Evolutionary conservation across 176 grass and related monocot species (phyloP), one percentile per base, ranked within the genome.

Genomic region (Zea mays): DNA sequence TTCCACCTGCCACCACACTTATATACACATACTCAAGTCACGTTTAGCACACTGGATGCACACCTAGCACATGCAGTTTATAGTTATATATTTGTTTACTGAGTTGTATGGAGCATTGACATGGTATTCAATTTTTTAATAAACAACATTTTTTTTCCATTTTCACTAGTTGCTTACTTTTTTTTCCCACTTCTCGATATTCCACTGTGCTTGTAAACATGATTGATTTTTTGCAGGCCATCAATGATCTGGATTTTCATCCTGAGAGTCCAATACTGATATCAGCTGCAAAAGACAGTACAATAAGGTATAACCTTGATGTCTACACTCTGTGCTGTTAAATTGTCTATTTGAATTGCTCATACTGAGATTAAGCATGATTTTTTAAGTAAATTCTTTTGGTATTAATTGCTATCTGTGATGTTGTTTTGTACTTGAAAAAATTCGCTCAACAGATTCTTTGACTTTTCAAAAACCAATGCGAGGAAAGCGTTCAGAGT

Each of bases 171-270:
- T 56, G 1, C 21, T 76, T 41, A 10, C 19, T 42, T 69, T 67
- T 51, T 17, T 39, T 83, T 66, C n/a, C 2, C 45, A 35, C 71
- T 48, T 15, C 34, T 43, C 2, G 3, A 42, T 43, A 69, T 62
- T 70, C 27, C 46, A 57, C 21, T 15, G 20, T 35, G 36, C 65
- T 33, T 10, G 17, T 75, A 75, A 71, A 62, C 12, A 76, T 80
- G 8, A 66, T 84, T 65, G 46, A 48, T 76, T 85, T 76, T 74
- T 83, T 92, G 87, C 90, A 98, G 96, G 89, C 96, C 36, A 85
- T 95, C 65, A 98, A 98, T 75, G 92, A 95, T 90, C 87, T 98
- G 64, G 96, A 94, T 98, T 98, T 98, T 77, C 96, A 95, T 76
- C 92, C 92, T 61, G 90, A 88, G 81, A 92, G 44, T 84, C 79